Conservation (phyloP, 441 rosid species). For the Gossypium trilobum region DNA sequence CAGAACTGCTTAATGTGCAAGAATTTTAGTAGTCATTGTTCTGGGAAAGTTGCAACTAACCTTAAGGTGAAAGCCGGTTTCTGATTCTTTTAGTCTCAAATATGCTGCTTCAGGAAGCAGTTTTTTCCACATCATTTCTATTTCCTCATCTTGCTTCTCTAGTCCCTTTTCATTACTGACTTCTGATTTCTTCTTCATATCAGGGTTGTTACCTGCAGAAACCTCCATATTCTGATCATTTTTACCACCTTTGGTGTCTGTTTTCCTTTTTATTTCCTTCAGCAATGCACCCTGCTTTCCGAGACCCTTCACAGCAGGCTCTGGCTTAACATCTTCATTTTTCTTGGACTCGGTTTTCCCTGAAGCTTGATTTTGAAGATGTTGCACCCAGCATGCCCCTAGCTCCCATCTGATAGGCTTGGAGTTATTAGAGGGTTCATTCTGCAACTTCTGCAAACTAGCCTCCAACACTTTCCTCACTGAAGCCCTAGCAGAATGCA, state of each 20-base stretch:
- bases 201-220: conserved; percentile 29
- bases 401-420: conserved; percentile 70
- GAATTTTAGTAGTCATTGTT: conserved; percentile 2
- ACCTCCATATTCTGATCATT: conserved; percentile 40
- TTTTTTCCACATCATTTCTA: conserved; percentile 48
- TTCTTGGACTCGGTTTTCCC: conserved; percentile 65
- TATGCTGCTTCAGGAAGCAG: conserved; percentile 60
- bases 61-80: conserved; percentile 75
- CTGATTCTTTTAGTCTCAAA: conserved; percentile 66
- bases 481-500: conserved; percentile 36
- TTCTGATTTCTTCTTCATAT: conserved; percentile 44
- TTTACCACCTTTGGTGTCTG: conserved; percentile 43
- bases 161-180: conserved; percentile 34
- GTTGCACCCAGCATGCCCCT: conserved; percentile 84
- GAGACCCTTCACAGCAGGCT: conserved; percentile 66
- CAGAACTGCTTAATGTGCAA: background rate
- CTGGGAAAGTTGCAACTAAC: conserved; percentile 30
- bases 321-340: conserved; percentile 61
- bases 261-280: conserved; percentile 64
- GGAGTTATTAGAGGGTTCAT: conserved; percentile 36
- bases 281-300: conserved; percentile 77
- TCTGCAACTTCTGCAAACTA: conserved; percentile 56
- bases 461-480: conserved; percentile 52
- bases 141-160: conserved; percentile 43
- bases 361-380: conserved; percentile 64